Base-by-base conservation (phyloP, 2,329 filamentous ascomycete species). In the Clonostachys solani region DNA sequence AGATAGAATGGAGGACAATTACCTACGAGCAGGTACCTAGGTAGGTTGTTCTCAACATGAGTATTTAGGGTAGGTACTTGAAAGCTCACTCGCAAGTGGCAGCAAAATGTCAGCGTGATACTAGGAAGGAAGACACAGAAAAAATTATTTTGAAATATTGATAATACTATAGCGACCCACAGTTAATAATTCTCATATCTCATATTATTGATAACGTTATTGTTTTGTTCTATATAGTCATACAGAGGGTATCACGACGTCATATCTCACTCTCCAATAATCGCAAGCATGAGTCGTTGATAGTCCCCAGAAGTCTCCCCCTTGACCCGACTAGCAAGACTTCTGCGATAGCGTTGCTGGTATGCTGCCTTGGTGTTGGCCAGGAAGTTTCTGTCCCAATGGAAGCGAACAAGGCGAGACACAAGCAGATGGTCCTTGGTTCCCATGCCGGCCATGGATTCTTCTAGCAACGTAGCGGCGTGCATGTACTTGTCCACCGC, bases 271-370 rank as follows among this genome's bases (percentile, higher is more conserved):
- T 77, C 75, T 16, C 77, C 78, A 44, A 81, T 67, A 46, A 76
- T 80, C n/a, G 86, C 89, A 53, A 95, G 67, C 79, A 96, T 75
- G 58, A 92, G 67, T 55, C 71, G 79, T 68, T 88, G 77, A 57
- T 94, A 95, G 65, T 96, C 86, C 5, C 91, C 89, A 51, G 86
- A 89, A 6, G 89, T 95, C 74, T 97, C 92, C 3, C 85, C 83
- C 60, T 80, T 81, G 59, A 97, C 87, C 43, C 90, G 76, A 47
- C 74, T 73, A 12, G 79, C 75, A 47, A 97, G 68, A 52, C 83
- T 84, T 57, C 72, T 81, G 55, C 80, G 77, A 66, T 86, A 95
- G 42, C 78, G 77, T 57, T 86, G 80, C 58, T 83, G 74, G 66
- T 91, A 97, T 10, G 88, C 90, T 0, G 74, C 78, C 67, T 89